Percentiles rank a stretch among this genome's conserved stretches.
phyloP scores from a whole-genome alignment of 2,329 filamentous ascomycete species.

The Exophiala dermatitidis region DNA sequence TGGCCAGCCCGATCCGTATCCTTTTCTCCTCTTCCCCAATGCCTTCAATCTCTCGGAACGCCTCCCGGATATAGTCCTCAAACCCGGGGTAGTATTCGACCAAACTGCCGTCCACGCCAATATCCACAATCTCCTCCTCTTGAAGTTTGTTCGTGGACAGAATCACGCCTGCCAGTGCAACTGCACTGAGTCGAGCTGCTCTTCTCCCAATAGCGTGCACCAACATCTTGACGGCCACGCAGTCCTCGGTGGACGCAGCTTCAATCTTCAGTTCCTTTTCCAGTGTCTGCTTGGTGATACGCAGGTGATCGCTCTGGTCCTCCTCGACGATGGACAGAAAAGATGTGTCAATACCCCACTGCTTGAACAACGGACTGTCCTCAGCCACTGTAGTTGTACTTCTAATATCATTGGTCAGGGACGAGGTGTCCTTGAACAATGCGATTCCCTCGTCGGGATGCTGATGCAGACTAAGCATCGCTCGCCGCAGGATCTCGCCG shows the following conservation, averaged over 20 bases:
- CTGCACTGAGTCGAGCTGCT: constrained; percentile 77
- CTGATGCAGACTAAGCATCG: constrained; percentile 56
- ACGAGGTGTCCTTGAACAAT: constrained; percentile 70
- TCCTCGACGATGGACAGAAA: constrained; percentile 81
- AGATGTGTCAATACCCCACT: constrained; percentile 86
- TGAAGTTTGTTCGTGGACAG: constrained; percentile 68
- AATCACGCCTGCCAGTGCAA: constrained; percentile 78
- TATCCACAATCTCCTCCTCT: constrained; percentile 66
- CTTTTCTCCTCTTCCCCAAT: constrained; percentile 78
- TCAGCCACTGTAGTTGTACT: constrained; percentile 64
- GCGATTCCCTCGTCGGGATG: constrained; percentile 59
- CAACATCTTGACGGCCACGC: constrained; percentile 76
- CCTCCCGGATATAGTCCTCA: constrained; percentile 78
- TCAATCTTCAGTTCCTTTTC: constrained; percentile 69
- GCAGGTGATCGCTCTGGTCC: constrained; percentile 66
- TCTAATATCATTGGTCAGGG: constrained; percentile 58
- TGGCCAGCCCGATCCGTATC: constrained; percentile 90
- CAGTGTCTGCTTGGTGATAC: constrained; percentile 67
- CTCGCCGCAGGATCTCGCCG: constrained; percentile 80
- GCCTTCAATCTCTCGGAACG: constrained; percentile 65
- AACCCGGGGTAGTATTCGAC: constrained; percentile 96
- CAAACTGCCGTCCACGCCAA: constrained; percentile 89
- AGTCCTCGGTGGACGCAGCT: constrained; percentile 72
- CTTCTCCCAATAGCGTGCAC: constrained; percentile 79
- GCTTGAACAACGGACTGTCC: constrained; percentile 61